Conservation (phyloP, 495 filamentous ascomycete species). For the Lasiosphaeriaceae sp. region DNA sequence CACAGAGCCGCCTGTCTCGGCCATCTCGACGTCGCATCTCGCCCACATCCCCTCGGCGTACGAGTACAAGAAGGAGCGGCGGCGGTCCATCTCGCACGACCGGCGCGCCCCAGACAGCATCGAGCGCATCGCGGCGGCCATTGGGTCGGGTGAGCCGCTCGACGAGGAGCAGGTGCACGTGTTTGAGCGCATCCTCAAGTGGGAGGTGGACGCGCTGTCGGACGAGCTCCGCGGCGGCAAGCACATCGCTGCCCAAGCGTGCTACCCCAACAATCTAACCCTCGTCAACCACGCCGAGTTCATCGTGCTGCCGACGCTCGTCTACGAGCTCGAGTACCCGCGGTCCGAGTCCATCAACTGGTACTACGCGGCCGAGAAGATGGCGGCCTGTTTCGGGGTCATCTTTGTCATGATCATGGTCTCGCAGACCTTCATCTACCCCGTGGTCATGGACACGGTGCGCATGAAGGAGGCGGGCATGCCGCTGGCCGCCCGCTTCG, state of each 20-base stretch:
- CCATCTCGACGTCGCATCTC: slow-evolving; percentile 36
- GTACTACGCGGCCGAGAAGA: slow-evolving; percentile 68
- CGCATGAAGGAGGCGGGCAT: slow-evolving; percentile 60
- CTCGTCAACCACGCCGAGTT: slow-evolving; percentile 64
- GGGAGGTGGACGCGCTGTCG: slow-evolving; percentile 58
- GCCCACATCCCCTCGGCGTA: slow-evolving; percentile 32
- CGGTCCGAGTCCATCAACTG: slow-evolving; percentile 64
- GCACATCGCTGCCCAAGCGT: slow-evolving; percentile 31
- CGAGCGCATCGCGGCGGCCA: slow-evolving; percentile 49
- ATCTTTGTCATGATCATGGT: slow-evolving; percentile 60
- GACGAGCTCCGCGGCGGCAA: slow-evolving; percentile 62
- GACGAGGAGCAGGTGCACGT: slow-evolving; percentile 55
- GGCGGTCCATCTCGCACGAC: slow-evolving; percentile 34
- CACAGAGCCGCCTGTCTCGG: slow-evolving; percentile 29
- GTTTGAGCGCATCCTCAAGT: slow-evolving; percentile 55
- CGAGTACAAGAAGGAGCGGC: slow-evolving; percentile 36
- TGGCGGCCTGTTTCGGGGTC: slow-evolving; percentile 61
- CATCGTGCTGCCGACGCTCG: slow-evolving; percentile 66
- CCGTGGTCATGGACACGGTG: slow-evolving; percentile 62
- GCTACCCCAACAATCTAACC: slow-evolving; percentile 67
- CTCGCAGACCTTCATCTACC: slow-evolving; percentile 56
- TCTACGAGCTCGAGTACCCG: slow-evolving; percentile 76
- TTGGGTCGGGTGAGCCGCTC: slow-evolving; percentile 53
- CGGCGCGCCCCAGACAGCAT: slow-evolving; percentile 32
- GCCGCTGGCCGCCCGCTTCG: slow-evolving; percentile 54